Conservation (phyloP, 1,284 basidiomycete species). For the Rhodotorula glutinis region DNA sequence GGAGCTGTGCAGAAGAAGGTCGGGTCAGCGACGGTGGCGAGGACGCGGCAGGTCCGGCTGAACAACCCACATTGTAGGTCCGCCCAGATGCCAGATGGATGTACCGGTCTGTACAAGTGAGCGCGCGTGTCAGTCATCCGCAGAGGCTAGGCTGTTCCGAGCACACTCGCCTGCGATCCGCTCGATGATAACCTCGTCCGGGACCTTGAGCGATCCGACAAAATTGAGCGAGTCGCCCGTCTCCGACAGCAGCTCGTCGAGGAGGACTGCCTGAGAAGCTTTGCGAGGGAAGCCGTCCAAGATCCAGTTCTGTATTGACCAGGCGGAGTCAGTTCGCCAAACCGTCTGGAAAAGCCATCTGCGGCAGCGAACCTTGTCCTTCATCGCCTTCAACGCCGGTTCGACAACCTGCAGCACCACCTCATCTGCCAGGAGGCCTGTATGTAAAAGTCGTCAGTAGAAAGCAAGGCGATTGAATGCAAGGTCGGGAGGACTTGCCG, state of each 20-base stretch:
- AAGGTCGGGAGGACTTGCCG: constrained; percentile 42
- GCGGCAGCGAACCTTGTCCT: constrained; percentile 53
- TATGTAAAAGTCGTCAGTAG: background rate
- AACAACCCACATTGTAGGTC: too few relatives aligned
- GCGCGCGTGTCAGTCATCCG: background rate
- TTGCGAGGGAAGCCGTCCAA: constrained; percentile 96
- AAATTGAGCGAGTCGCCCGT: constrained; percentile 61
- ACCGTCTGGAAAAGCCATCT: too few relatives aligned
- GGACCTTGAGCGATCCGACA: constrained; percentile 86
- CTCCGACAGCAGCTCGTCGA: constrained; percentile 58
- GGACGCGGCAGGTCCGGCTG: too few relatives aligned
- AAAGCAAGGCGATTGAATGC: too few relatives aligned
- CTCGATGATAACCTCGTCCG: constrained; percentile 81
- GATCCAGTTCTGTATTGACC: constrained; percentile 67
- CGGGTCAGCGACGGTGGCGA: background rate
- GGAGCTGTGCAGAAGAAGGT: constrained; percentile 10
- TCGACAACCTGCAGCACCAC: constrained; percentile 71
- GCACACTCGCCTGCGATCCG: constrained; percentile 57
- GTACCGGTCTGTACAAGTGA: constrained; percentile 67
- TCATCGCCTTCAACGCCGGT: constrained; percentile 64
- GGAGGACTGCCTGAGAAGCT: constrained; percentile 76
- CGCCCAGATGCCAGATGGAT: constrained; percentile 88
- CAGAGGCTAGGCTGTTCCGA: background rate
- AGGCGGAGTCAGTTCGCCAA: too few relatives aligned
- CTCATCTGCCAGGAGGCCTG: constrained; percentile 67